Evolutionary conservation across 129 eudicot genomes (phyloP).

Genomic region (Arctium minus): DNA sequence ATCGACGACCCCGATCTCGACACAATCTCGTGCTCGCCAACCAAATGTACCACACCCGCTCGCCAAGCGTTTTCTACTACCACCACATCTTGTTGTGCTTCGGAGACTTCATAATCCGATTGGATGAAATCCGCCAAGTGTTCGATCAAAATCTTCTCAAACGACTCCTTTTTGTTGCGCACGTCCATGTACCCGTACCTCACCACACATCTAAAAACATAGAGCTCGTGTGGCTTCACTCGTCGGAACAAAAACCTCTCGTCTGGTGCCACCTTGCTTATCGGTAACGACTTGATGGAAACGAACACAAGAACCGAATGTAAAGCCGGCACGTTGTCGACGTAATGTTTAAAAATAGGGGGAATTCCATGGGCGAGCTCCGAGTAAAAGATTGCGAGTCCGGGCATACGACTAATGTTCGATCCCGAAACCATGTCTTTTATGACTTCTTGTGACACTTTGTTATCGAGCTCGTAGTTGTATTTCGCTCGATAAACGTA

Average conservation of each 20-base stretch:
- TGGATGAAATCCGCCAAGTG: conserved; percentile 42
- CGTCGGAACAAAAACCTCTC: conserved; percentile 76
- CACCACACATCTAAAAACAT: conserved; percentile 73
- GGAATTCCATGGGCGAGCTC: conserved; percentile 88
- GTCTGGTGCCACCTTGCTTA: conserved; percentile 58
- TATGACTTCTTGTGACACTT: conserved; percentile 41
- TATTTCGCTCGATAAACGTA: conserved; percentile 59
- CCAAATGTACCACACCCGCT: conserved; percentile 66
- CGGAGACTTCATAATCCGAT: conserved; percentile 4
- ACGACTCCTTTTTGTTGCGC: conserved; percentile 50
- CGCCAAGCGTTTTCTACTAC: conserved; percentile 56
- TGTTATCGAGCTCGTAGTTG: conserved; percentile 57
- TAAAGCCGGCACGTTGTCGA: conserved; percentile 54
- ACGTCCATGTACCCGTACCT: conserved; percentile 79
- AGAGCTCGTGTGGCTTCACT: conserved; percentile 50
- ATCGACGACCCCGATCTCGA: conserved; percentile 46
- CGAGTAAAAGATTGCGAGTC: conserved; percentile 68
- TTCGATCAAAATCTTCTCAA: conserved; percentile 53
- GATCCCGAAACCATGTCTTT: conserved; percentile 26
- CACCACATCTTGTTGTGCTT: conserved; percentile 27
- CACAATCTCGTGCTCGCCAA: conserved; percentile 70
- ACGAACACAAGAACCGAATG: conserved; percentile 77
- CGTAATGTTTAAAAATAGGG: conserved; percentile 71
- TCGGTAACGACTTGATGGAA: conserved; percentile 64
- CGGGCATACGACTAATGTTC: conserved; percentile 31